phyloP scores from a whole-genome alignment of 179 eudicot genomes.

The Gypsophila paniculata region DNA sequence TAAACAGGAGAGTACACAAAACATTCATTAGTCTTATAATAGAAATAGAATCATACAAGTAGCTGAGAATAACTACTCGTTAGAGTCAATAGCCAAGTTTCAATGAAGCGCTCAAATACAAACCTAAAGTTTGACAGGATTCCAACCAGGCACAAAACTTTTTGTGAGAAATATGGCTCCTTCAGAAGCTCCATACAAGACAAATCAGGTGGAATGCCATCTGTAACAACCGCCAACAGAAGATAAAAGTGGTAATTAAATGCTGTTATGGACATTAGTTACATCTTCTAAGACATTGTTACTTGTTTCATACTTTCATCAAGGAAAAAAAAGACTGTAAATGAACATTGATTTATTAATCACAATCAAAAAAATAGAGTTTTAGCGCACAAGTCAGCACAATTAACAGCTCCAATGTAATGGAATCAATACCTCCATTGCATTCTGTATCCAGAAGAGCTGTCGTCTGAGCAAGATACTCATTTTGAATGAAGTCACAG shows the following conservation, averaged over 20 bases:
- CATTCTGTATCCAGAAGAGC: conserved; percentile 42
- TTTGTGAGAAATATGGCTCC: conserved; percentile 80
- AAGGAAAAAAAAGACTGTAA: background rate
- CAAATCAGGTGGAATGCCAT: conserved; percentile 43
- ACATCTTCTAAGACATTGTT: background rate
- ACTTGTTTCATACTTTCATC: background rate
- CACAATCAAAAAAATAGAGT: background rate
- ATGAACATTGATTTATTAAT: background rate
- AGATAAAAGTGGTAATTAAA: conserved; percentile 2
- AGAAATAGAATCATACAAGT: background rate
- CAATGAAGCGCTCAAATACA: conserved; percentile 28
- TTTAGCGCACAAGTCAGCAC: background rate
- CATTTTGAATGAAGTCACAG: conserved; percentile 45
- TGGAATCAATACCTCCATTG: conserved; percentile 43
- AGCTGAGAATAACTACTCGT: background rate
- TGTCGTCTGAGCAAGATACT: conserved; percentile 51
- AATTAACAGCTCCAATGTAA: background rate
- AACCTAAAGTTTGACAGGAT: conserved; percentile 77
- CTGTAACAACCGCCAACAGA: conserved; percentile 32
- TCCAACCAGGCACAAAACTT: conserved; percentile 62
- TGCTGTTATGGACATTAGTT: background rate
- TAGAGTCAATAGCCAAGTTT: conserved; percentile 5
- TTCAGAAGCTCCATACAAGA: conserved; percentile 40
- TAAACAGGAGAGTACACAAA: background rate
- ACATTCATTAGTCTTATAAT: background rate